Evolutionary conservation across 768 basidiomycete species (phyloP), one percentile per base, ranked within the genome.

Genomic region (Hypsizygus marmoreus): DNA sequence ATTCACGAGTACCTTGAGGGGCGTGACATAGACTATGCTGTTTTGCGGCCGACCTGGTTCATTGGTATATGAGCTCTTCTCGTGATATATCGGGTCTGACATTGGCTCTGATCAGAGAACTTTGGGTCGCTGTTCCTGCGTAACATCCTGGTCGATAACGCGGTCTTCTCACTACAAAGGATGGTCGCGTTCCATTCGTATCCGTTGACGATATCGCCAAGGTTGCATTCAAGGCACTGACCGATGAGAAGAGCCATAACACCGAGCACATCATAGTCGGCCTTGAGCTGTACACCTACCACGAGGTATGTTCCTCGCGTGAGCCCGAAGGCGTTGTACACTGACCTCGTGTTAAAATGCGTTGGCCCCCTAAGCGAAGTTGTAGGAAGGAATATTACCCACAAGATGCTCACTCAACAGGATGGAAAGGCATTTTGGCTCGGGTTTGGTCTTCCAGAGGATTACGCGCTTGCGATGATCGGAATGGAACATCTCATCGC

Each of bases 201-300:
- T 56, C 63, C 4, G 60, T 61, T 0, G 62, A 69, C 17, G 67
- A 71, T 45, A 69, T 72, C 17, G 62, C 66, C 4, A 51, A 65
- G 24, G 60, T 56, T 1, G 66, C 63, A 9, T 61, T 55, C 47
- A 47, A 62, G 25, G 68, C 60, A 2, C 49, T 72, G 9, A 50
- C 59, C 6, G 56, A 57, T 19, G 47, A 59, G n/a, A 53, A 56
- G 36, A 61, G 48, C 32, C 43, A 57, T 3, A 57, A 64, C 33
- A 55, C 40, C 4, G 64, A 67, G 14, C 54, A 53, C 11, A 50
- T 59, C 14, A 54, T 71, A 8, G 53, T 69, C 24, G 68, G 70
- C 6, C 65, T 66, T 0, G 62, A 67, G 13, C 42, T 64, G 6
- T 55, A 61, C 14, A 50, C 63, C 6, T 65, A 67, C 34, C 64